Evolutionary conservation across 2,329 filamentous ascomycete genomes (phyloP), one percentile per base, ranked within the genome.

Genomic region (Cadophora sp.): DNA sequence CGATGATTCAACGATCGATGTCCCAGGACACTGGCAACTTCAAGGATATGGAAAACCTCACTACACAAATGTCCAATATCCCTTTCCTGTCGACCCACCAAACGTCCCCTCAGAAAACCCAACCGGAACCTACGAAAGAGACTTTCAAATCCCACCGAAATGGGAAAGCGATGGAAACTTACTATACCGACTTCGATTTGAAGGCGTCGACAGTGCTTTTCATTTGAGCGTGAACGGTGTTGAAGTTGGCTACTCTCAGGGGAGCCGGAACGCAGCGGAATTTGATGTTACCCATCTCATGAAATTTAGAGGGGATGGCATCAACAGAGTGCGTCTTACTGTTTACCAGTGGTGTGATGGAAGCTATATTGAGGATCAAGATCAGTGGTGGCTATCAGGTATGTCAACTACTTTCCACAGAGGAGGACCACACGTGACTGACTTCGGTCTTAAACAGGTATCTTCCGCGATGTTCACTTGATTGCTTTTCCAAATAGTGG

Each of bases 331-430:
- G 0, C 82, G 84, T 11, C 87, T 92, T 0, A 81, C 84, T n/a
- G 90, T 92, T 0, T 92, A 92, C 69, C 88, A 91, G 73, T 91
- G 86, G 81, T 91, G 84, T 41, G 89, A 91, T 70, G 89, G 87
- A 1, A 86, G 85, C 0, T 91, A 91, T 71, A 88, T 91, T 41
- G 89, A 92, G 75, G 88, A 91, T 64, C 87, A 83, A 72, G 76
- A 91, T 74, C 87, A 90, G 73, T 91, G 89, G 89, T 88, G 87
- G 85, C 78, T 90, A 5, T 88, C 85, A 24, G 85, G 84, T 82
- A 78, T 75, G 78, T 78, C 33, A 30, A 14, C 56, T 47, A 39
- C 9, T 47, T 39, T 39, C 2, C 36, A 39, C 2, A 39, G 5
- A 16, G 30, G 50, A 33, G 16, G 9, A 43, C 14, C 14, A 43